Conservation (phyloP, 129 eudicot genomes). For the Flaveria sonorensis region DNA sequence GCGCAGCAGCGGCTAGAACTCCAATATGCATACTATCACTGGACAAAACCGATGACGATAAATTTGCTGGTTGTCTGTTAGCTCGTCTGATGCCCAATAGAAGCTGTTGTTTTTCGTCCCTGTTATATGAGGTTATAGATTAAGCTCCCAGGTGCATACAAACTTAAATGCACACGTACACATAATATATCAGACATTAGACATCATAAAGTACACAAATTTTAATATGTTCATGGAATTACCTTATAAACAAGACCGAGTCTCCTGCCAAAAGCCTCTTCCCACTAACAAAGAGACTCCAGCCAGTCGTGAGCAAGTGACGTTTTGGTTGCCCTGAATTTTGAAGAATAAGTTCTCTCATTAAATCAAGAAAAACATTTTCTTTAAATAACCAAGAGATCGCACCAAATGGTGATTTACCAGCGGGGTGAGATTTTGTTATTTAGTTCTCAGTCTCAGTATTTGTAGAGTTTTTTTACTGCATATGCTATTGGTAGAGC, state of each 20-base stretch:
- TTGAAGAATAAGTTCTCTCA: constrained; percentile 6
- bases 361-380: neutral
- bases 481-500: constrained; percentile 3
- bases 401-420: neutral
- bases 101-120: constrained; percentile 94
- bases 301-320: constrained; percentile 96
- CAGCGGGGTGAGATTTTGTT: neutral
- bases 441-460: neutral
- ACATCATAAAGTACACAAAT: neutral
- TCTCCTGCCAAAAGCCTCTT: constrained; percentile 96
- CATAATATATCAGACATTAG: neutral
- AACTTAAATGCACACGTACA: neutral
- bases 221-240: neutral
- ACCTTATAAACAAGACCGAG: constrained; percentile 96
- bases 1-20: constrained; percentile 96
- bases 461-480: neutral
- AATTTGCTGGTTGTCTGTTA: constrained; percentile 72
- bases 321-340: constrained; percentile 94
- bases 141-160: neutral
- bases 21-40: constrained; percentile 99
- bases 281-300: constrained; percentile 95
- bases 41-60: constrained; percentile 89
- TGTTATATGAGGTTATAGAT: constrained; percentile 27
- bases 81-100: constrained; percentile 94
- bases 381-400: neutral